Evolutionary conservation across 1,284 basidiomycete species (phyloP).

Genomic region (Tylopilus sp.): DNA sequence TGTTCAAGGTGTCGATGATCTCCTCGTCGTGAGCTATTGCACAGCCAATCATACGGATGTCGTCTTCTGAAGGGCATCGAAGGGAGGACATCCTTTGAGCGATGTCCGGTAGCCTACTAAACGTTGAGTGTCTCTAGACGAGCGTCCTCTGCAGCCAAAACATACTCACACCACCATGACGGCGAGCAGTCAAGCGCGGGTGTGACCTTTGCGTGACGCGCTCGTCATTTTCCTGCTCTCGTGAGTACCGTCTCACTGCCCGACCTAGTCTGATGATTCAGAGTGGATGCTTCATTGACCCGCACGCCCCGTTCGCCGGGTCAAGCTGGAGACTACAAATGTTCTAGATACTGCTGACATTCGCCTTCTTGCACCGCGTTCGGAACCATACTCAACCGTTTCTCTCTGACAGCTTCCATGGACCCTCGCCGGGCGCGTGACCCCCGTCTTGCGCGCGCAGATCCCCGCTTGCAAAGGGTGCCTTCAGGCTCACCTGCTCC

Average conservation of each 20-base stretch:
- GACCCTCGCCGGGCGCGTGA: conserved; percentile 77
- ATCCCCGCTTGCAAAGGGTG: conserved; percentile 59
- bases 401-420: conserved; percentile 41
- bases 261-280: conserved; percentile 62
- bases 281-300: conserved; percentile 83
- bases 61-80: conserved; percentile 26
- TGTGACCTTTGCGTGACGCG: conserved; percentile 25
- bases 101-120: conserved; percentile 12
- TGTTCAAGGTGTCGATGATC: conserved; percentile 41
- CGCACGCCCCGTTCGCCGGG: conserved; percentile 44
- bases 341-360: conserved; percentile 89
- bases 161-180: conserved; percentile 12
- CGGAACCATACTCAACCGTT: conserved; percentile 14
- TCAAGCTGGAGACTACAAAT: conserved; percentile 67
- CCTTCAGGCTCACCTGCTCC: conserved; percentile 43
- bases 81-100: conserved; percentile 18
- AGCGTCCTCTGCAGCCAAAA: background rate
- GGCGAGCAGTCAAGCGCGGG: background rate
- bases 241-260: conserved; percentile 16
- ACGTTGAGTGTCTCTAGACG: conserved; percentile 1
- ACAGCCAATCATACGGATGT: conserved; percentile 29
- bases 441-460: conserved; percentile 66
- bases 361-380: conserved; percentile 5
- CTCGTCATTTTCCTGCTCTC: background rate
- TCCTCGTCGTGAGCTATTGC: conserved; percentile 41